Evolutionary conservation across 1,284 basidiomycete genomes (phyloP).

Genomic region (Moniliophthora roreri): DNA sequence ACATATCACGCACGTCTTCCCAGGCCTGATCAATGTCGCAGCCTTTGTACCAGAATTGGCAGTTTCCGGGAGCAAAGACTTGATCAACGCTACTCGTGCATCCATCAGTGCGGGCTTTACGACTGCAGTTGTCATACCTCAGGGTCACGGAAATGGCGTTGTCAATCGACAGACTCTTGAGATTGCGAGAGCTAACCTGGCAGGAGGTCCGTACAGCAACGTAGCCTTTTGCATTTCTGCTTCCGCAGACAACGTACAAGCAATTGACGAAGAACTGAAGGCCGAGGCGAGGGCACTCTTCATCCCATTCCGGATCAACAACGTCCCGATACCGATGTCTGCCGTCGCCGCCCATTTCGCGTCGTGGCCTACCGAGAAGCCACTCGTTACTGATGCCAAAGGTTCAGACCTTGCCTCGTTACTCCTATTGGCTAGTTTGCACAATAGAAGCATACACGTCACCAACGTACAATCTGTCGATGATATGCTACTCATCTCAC

Average conservation of each 20-base stretch:
- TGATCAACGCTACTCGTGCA: conserved; percentile 73
- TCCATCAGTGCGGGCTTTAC: conserved; percentile 89
- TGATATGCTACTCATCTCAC: conserved; percentile 88
- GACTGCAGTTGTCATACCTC: conserved; percentile 75
- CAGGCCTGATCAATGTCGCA: conserved; percentile 88
- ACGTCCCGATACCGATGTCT: conserved; percentile 49
- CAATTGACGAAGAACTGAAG: conserved; percentile 73
- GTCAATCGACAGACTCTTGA: conserved; percentile 72
- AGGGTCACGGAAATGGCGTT: conserved; percentile 63
- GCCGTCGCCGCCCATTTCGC: conserved; percentile 86
- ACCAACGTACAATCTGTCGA: conserved; percentile 90
- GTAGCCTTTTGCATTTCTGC: conserved; percentile 84
- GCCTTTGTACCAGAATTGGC: conserved; percentile 84
- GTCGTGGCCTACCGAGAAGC: conserved; percentile 89
- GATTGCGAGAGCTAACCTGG: conserved; percentile 63
- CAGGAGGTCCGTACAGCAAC: conserved; percentile 76
- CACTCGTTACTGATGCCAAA: conserved; percentile 92
- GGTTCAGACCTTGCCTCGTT: conserved; percentile 93
- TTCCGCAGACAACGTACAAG: conserved; percentile 63
- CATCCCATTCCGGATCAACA: conserved; percentile 72
- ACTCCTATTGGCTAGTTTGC: conserved; percentile 89
- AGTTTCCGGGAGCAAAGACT: conserved; percentile 60
- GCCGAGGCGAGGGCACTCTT: conserved; percentile 84
- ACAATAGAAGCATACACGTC: conserved; percentile 89
- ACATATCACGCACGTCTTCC: conserved; percentile 88